Evolutionary conservation across 257 asterid species (phyloP).

Genomic region (Solanum rostratum): DNA sequence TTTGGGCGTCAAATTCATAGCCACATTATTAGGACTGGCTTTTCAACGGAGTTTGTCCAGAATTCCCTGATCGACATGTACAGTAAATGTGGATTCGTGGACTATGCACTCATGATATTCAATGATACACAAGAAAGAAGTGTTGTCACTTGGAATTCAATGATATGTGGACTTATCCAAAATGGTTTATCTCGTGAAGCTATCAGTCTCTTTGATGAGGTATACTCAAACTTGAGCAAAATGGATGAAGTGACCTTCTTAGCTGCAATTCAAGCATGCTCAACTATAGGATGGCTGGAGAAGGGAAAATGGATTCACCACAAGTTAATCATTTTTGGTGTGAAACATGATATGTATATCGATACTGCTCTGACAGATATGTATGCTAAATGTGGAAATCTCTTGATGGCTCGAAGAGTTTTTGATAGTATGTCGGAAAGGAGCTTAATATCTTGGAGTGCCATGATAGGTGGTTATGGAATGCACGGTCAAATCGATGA

Average conservation of each 20-base stretch:
- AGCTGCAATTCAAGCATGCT: constrained; percentile 73
- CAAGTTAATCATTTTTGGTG: constrained; percentile 43
- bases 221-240: constrained; percentile 25
- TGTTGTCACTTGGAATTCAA: constrained; percentile 73
- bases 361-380: constrained; percentile 58
- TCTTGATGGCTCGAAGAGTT: constrained; percentile 44
- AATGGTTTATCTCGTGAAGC: constrained; percentile 59
- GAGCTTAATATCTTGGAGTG: constrained; percentile 74
- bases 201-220: constrained; percentile 41
- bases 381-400: constrained; percentile 87
- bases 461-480: constrained; percentile 70
- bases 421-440: constrained; percentile 41
- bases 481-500: constrained; percentile 62
- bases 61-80: constrained; percentile 78
- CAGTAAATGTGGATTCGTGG: constrained; percentile 48
- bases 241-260: constrained; percentile 75
- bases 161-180: constrained; percentile 68
- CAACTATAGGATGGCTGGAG: constrained; percentile 45
- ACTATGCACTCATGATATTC: constrained; percentile 42
- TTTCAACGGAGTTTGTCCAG: constrained; percentile 52
- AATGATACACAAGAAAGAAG: constrained; percentile 16
- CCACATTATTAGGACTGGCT: constrained; percentile 34
- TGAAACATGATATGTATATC: constrained; percentile 38
- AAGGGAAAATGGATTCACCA: constrained; percentile 86
- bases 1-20: constrained; percentile 65